Conservation (phyloP, 208 protist species). For the Leishmania turanica region DNA sequence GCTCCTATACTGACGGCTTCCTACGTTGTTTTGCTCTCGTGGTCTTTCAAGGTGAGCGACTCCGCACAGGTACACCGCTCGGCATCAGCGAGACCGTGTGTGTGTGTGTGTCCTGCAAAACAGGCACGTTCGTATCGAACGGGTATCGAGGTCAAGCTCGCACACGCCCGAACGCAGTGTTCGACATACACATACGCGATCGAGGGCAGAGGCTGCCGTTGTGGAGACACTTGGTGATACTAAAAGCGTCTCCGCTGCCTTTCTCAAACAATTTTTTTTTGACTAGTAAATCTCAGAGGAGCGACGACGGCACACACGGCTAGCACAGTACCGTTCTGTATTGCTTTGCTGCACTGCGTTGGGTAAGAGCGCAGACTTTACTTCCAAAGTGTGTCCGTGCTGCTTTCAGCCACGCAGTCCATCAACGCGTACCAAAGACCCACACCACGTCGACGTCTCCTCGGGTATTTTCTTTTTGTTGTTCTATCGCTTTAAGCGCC, state of each 20-base stretch:
- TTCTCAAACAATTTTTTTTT: not conserved
- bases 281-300: not conserved
- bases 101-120: not conserved
- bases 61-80: not conserved
- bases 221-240: not conserved
- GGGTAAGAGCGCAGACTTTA: not conserved
- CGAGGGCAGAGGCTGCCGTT: not conserved
- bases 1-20: not conserved
- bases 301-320: not conserved
- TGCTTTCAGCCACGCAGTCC: slow-evolving; percentile 1
- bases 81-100: not conserved
- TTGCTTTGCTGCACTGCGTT: not conserved
- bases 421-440: not conserved
- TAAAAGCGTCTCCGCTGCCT: not conserved
- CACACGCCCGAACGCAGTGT: not conserved
- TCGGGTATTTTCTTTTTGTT: not conserved
- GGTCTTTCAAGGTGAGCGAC: not conserved
- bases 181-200: not conserved
- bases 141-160: not conserved
- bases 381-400: not conserved
- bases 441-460: not conserved
- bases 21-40: not conserved
- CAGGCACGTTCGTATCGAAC: not conserved
- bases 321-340: not conserved
- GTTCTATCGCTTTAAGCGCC: not conserved